Evolutionary conservation across 768 basidiomycete species (phyloP).

Genomic region (Lactarius tabidus): DNA sequence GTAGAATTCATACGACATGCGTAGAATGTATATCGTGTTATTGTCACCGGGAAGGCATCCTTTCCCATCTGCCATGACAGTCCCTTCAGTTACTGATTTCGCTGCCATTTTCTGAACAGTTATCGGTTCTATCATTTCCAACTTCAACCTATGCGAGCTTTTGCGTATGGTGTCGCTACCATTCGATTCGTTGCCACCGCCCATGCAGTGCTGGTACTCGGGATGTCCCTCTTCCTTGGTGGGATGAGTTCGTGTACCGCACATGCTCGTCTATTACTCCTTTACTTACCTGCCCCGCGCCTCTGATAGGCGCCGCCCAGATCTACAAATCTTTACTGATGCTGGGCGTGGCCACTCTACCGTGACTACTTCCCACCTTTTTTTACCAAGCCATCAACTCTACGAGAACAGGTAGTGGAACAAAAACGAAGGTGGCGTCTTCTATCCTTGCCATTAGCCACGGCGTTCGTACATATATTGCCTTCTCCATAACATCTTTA

Average conservation of each 20-base stretch:
- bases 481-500: not conserved
- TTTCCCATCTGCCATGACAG: not conserved
- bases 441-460: constrained; percentile 49
- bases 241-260: constrained; percentile 51
- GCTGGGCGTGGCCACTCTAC: constrained; percentile 74
- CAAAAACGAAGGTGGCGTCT: constrained; percentile 34
- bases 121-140: constrained; percentile 45
- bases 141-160: constrained; percentile 42
- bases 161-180: not conserved
- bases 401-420: constrained; percentile 19
- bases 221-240: constrained; percentile 89
- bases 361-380: constrained; percentile 78
- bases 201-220: constrained; percentile 66
- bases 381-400: constrained; percentile 55
- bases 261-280: not conserved
- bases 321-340: constrained; percentile 71
- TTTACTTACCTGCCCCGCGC: not conserved
- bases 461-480: constrained; percentile 39
- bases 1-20: not conserved
- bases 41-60: not conserved
- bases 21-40: not conserved
- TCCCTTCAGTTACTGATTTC: not conserved
- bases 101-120: constrained; percentile 29
- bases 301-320: constrained; percentile 49
- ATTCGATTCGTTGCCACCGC: constrained; percentile 9